Base-by-base conservation (phyloP, 208 protist species). In the Trypanosoma rangeli region DNA sequence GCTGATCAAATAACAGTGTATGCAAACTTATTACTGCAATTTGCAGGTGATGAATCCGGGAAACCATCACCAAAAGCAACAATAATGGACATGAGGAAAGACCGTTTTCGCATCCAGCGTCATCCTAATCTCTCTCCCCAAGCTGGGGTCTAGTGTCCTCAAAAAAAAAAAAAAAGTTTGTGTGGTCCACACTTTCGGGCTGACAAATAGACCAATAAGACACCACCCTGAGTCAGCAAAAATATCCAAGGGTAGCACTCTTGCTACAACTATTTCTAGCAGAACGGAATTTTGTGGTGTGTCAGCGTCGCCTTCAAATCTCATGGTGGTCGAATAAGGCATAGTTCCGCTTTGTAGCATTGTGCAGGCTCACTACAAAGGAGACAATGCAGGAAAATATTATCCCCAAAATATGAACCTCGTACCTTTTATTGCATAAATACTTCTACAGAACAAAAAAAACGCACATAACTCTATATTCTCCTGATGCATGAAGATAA, bases 121-220 rank as follows among this genome's bases (percentile, higher is more conserved):
- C 54, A 44, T 35, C 28, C 33, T 12, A 48, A 68, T 60, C 29
- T n/a, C 0, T 70, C 42, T 71, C 61, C 37, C 59, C 33, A 9
- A 62, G 59, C 18, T 87, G 20, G 8, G 70, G 28, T 33, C 69
- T 54, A 16, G 76, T 82, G 24, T 90, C 82, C 0, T 70, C 48
- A 54, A 71, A 85, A 0, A 82, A 93, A 33, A 54, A 71, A 85
- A 0, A 82, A 93, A 33, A 93, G 76, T 48, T 89, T 90, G 71
- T 93, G 87, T 39, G 79, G 62, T 8, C 80, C 74, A 35, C 55
- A 79, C 20, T 75, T 80, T 60, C 73, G 76, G 0, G 85, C 77
- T 12, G 74, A 81, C 48, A 82, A 65, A 71, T 70, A 78, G 0
- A 80, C 84, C 12, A 90, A 53, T 29, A 74, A 69, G 42, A 44